These are phyloP conservation scores for Daldinia decipiens DNA, from an alignment of 495 filamentous ascomycete species.

Conservation along the genomic window DNA sequence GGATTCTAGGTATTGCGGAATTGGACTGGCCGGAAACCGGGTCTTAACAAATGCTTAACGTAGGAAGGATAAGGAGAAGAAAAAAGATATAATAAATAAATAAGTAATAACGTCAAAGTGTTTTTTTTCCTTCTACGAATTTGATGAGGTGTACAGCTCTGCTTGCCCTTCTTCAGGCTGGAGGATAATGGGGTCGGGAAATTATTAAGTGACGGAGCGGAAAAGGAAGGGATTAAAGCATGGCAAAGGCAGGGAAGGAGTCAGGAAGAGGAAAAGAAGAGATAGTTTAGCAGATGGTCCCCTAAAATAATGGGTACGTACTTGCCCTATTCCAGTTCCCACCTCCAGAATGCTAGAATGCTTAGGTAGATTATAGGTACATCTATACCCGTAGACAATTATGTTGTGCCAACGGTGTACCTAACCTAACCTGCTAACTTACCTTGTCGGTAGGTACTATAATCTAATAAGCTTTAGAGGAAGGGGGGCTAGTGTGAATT, in stretches of 20 bases:
- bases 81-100: conserved; percentile 26
- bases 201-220: conserved; percentile 47
- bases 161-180: conserved; percentile 40
- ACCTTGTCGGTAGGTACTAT: conserved; percentile 2
- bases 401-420: neutral
- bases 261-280: conserved; percentile 29
- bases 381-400: neutral
- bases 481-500: conserved; percentile 18
- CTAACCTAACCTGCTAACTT: conserved; percentile 1
- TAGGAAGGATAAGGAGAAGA: neutral
- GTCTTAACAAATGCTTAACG: neutral
- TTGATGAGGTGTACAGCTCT: conserved; percentile 44
- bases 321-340: conserved; percentile 13
- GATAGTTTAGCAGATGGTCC: conserved; percentile 24
- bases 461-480: conserved; percentile 9
- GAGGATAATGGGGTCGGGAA: conserved; percentile 47
- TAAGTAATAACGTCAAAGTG: conserved; percentile 34
- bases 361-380: conserved; percentile 8
- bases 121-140: conserved; percentile 28
- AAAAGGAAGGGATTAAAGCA: conserved; percentile 45
- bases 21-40: neutral
- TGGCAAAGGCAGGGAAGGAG: conserved; percentile 44
- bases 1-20: neutral
- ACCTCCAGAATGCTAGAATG: conserved; percentile 3
- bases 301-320: conserved; percentile 42